Evolutionary conservation across 371 early-diverging fungal genomes (phyloP).

Genomic region (Haplosporangium sp.): DNA sequence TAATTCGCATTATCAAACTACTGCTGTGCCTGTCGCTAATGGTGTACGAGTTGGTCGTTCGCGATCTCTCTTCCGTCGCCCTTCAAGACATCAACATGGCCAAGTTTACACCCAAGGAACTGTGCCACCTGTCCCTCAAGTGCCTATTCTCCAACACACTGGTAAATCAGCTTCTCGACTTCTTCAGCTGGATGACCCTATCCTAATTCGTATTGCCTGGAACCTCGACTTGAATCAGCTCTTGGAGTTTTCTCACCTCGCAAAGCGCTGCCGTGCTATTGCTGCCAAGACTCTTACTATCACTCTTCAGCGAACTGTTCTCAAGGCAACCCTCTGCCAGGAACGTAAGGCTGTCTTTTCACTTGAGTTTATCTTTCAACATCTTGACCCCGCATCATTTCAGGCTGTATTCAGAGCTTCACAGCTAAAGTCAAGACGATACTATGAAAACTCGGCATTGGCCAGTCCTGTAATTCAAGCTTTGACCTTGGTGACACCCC

Average conservation of each 20-base stretch:
- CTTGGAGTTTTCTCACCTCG: constrained; percentile 44
- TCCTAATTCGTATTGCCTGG: constrained; percentile 48
- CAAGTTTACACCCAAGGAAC: constrained; percentile 45
- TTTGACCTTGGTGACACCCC: constrained; percentile 45
- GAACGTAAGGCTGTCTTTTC: constrained; percentile 56
- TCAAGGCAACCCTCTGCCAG: constrained; percentile 55
- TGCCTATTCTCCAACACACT: constrained; percentile 45
- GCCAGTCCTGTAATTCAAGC: constrained; percentile 52
- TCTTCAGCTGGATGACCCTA: constrained; percentile 43
- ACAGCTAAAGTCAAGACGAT: constrained; percentile 49
- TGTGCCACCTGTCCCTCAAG: constrained; percentile 44
- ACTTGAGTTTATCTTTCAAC: constrained; percentile 55
- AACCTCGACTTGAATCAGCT: constrained; percentile 36
- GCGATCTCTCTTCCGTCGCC: constrained; percentile 48
- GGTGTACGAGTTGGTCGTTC: constrained; percentile 34
- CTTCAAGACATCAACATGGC: constrained; percentile 22
- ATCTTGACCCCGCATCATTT: constrained; percentile 49
- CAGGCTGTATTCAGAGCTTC: constrained; percentile 50
- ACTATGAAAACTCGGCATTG: constrained; percentile 52
- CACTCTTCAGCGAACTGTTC: constrained; percentile 42
- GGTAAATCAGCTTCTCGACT: constrained; percentile 44
- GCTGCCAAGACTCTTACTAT: constrained; percentile 47
- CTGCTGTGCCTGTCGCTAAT: not conserved
- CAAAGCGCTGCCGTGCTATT: constrained; percentile 51
- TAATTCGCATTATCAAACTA: constrained; percentile 1